These are phyloP conservation scores for Acanthamoeba royreba DNA, from an alignment of 208 protist genomes.

Conservation along the genomic window DNA sequence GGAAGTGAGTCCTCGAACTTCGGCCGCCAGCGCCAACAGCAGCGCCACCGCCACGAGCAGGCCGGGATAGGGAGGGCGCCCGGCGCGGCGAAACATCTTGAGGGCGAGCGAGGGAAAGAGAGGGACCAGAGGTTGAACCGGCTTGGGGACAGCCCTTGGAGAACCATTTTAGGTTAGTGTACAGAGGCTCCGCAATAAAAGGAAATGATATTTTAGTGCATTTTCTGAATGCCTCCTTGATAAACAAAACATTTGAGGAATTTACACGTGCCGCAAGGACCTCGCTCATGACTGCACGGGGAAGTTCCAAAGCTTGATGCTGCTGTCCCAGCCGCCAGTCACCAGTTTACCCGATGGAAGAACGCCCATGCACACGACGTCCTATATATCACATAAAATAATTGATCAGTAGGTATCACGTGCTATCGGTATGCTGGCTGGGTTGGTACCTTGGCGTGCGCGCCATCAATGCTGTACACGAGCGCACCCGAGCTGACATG, in stretches of 20 bases:
- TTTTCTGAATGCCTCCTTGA: too few relatives aligned
- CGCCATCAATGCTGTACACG: background rate
- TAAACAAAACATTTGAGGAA: background rate
- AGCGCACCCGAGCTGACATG: background rate
- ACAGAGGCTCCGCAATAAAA: background rate
- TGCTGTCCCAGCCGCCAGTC: background rate
- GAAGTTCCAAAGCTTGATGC: background rate
- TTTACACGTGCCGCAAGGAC: background rate
- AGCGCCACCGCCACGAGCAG: too few relatives aligned
- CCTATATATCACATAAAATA: background rate
- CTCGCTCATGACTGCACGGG: background rate
- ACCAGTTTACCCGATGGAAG: background rate
- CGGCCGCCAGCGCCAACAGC: too few relatives aligned
- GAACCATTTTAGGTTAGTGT: too few relatives aligned
- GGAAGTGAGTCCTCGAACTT: too few relatives aligned
- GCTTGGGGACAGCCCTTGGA: too few relatives aligned
- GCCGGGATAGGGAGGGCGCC: too few relatives aligned
- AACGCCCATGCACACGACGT: background rate
- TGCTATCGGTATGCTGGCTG: background rate
- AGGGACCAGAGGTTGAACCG: too few relatives aligned
- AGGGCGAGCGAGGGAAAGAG: too few relatives aligned
- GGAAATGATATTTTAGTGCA: too few relatives aligned
- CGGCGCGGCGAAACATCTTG: too few relatives aligned
- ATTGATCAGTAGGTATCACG: background rate
- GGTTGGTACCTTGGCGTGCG: background rate